A percentile compares a stretch with the other conserved stretches of the same genome.
These are phyloP conservation scores for Eragrostis curvula DNA, from an alignment of 176 grass and related monocot genomes.

Conservation along the genomic window DNA sequence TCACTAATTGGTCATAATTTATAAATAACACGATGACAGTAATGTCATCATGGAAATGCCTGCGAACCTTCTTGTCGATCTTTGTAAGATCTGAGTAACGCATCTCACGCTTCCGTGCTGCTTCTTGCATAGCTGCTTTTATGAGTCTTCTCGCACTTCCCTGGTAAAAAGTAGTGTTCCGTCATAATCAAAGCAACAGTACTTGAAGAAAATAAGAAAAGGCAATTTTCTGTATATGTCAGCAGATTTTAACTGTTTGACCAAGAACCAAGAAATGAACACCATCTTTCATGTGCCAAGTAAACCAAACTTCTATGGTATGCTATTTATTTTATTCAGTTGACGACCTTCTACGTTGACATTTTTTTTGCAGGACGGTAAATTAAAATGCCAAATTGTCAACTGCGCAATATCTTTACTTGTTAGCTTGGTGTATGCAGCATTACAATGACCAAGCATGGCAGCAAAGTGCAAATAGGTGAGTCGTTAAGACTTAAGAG, in stretches of 20 bases:
- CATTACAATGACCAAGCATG: background rate
- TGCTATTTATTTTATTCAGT: background rate
- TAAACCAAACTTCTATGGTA: conserved; percentile 2
- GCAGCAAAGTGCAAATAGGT: conserved; percentile 20
- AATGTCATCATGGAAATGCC: conserved; percentile 97
- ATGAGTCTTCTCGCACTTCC: conserved; percentile 90
- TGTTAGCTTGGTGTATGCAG: conserved; percentile 9
- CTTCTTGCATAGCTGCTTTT: conserved; percentile 87
- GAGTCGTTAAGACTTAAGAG: background rate
- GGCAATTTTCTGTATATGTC: background rate
- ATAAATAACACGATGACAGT: conserved; percentile 88
- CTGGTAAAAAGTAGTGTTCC: conserved; percentile 32
- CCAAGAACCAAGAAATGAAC: conserved; percentile 10
- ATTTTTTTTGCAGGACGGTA: background rate
- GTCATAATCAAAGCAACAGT: conserved; percentile 33
- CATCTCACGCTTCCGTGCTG: conserved; percentile 89
- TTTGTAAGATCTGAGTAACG: conserved; percentile 89
- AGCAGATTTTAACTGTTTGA: conserved; percentile 21
- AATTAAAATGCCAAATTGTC: background rate
- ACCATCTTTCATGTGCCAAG: background rate
- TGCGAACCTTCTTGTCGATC: conserved; percentile 92
- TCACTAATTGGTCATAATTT: conserved; percentile 64
- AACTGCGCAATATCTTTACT: background rate
- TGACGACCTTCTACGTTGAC: background rate
- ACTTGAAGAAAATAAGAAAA: background rate